phyloP scores from a whole-genome alignment of 2,329 filamentous ascomycete genomes.

The Fusarium sterilihyphosum region DNA sequence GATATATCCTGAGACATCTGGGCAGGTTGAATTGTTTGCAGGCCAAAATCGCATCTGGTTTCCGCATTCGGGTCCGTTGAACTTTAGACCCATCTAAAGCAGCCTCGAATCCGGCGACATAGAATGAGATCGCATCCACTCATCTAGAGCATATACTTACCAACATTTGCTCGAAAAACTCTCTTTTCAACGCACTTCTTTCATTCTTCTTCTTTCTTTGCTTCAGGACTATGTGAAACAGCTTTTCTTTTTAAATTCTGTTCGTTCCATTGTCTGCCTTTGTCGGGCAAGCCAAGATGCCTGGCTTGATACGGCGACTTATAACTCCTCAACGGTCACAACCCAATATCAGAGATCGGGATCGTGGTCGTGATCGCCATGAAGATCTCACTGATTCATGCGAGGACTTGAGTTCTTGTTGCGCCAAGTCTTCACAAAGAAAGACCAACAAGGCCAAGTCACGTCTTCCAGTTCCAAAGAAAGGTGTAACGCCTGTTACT shows the following conservation, averaged over 20 bases:
- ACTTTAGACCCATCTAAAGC: conserved; percentile 26
- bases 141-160: conserved; percentile 17
- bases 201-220: neutral
- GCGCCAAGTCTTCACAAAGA: conserved; percentile 23
- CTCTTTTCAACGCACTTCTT: conserved; percentile 5
- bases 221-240: conserved; percentile 33
- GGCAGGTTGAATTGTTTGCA: conserved; percentile 22
- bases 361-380: conserved; percentile 15
- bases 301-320: conserved; percentile 40
- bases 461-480: conserved; percentile 38
- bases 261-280: conserved; percentile 25
- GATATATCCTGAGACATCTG: conserved; percentile 1
- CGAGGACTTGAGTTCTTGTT: conserved; percentile 34
- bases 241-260: conserved; percentile 2
- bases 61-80: conserved; percentile 32
- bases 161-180: conserved; percentile 31
- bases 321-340: conserved; percentile 35
- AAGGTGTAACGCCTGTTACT: conserved; percentile 37
- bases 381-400: conserved; percentile 27
- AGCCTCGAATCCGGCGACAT: conserved; percentile 29
- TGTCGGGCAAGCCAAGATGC: conserved; percentile 36
- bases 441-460: conserved; percentile 31
- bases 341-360: conserved; percentile 2
- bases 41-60: conserved; percentile 23
- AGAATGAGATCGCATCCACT: conserved; percentile 18